Base-by-base conservation (phyloP, 2,329 filamentous ascomycete species). In the Coniochaeta prunicola region DNA sequence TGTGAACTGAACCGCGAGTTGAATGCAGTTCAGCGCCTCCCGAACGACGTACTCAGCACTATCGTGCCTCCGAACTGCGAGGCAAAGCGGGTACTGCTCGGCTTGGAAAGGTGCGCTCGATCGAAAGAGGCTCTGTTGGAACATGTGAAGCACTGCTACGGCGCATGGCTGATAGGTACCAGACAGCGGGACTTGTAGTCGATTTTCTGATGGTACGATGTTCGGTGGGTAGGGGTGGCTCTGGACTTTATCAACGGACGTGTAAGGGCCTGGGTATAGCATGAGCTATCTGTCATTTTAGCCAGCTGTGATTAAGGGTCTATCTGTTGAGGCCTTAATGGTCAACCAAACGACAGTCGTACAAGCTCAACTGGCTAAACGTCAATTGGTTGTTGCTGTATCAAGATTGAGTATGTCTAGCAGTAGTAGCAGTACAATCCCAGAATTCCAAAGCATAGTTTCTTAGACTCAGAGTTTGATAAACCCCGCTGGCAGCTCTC, bases 71-170 rank as follows among this genome's bases (percentile, higher is more conserved):
- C 36, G 36, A 54, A 31, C 6, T 21, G 28, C 26, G 24, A 34
- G 21, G 48, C 48, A 21, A 10, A 48, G 21, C 50, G 58, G 40
- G 63, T 65, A 57, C 59, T 67, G 31, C 57, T 61, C 28, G 64
- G 62, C 19, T 57, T 63, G 21, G n/a, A 58, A 58, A 63, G 57
- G 54, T 60, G 64, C 17, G 56, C 68, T 9, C 60, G 63, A 56
- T 65, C 65, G 5, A 61, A 59, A 21, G 45, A 62, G 17, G 62
- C 59, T 8, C 68, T 67, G 54, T 17, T 61, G 24, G 60, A 65
- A 31, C 68, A 69, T 48, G 58, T 61, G 42, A 53, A 59, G 13
- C 45, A 62, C 56, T 69, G 66, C 55, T 64, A 69, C 55, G 68
- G 68, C 50, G 50, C 50, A 40, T 5, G 36, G 36, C 31, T n/a